Percentiles rank a stretch among this genome's conserved stretches.
Conservation (phyloP, 2,329 filamentous ascomycete species). For the Alternaria ethzedia region DNA sequence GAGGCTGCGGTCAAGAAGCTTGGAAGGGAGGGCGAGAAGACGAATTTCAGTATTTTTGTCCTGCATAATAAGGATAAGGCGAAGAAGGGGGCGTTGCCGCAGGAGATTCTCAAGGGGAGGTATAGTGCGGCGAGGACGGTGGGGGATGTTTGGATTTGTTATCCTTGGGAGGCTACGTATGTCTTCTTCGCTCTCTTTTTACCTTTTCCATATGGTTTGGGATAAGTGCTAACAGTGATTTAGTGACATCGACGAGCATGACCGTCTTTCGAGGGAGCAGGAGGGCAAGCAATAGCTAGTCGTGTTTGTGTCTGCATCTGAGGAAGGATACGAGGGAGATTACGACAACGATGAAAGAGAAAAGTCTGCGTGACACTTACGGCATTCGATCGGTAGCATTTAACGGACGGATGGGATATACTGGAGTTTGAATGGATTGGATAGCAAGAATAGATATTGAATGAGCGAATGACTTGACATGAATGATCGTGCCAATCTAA, state of each 20-base stretch:
- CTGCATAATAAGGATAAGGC: conserved; percentile 98
- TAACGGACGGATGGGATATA: background rate
- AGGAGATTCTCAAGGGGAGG: conserved; percentile 75
- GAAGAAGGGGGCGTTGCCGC: conserved; percentile 87
- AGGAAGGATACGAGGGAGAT: background rate
- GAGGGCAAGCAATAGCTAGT: conserved; percentile 29
- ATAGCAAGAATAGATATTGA: background rate
- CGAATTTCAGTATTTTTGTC: conserved; percentile 93
- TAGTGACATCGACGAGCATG: conserved; percentile 90
- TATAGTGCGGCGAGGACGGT: conserved; percentile 90
- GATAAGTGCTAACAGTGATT: background rate
- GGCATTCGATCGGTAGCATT: background rate
- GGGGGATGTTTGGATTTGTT: conserved; percentile 97
- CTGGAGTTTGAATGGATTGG: background rate
- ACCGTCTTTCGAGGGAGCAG: conserved; percentile 66
- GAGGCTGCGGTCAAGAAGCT: conserved; percentile 76
- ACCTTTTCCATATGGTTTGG: too few relatives aligned
- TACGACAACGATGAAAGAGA: background rate
- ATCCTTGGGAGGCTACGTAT: conserved; percentile 92
- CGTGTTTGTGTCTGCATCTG: too few relatives aligned
- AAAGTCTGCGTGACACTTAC: background rate
- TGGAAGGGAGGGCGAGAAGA: conserved; percentile 73
- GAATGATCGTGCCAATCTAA: accelerated
- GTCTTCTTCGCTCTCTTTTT: too few relatives aligned
- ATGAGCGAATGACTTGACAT: background rate